phyloP scores from a whole-genome alignment of 164 flowering plant species.

The Echeveria elegans region DNA sequence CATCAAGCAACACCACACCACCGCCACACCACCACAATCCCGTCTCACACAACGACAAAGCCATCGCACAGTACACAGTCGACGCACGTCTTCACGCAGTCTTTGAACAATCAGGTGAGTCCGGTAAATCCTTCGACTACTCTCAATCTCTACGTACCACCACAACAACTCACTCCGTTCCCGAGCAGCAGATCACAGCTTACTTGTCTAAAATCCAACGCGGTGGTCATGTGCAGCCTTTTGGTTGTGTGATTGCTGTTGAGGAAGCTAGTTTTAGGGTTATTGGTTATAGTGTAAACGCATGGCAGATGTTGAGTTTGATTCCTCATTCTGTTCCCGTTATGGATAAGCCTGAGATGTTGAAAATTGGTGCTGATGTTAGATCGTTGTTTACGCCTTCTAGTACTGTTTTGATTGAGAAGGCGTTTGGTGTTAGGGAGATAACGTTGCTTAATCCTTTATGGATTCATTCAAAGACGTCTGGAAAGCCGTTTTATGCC shows the following conservation, averaged over 20 bases:
- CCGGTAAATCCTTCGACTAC: constrained; percentile 83
- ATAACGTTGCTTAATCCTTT: constrained; percentile 24
- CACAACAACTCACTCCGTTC: not conserved
- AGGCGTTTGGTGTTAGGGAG: constrained; percentile 16
- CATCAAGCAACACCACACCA: no score
- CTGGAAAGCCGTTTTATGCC: constrained; percentile 25
- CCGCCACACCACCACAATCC: not conserved
- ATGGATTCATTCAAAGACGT: constrained; percentile 14
- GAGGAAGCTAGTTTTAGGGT: constrained; percentile 4
- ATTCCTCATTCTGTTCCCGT: not conserved
- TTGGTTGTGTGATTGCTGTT: constrained; percentile 10
- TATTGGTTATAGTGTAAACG: constrained; percentile 3
- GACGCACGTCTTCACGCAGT: constrained; percentile 89
- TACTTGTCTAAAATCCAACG: constrained; percentile 11
- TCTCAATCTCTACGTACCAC: not conserved
- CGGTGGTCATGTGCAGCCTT: constrained; percentile 9
- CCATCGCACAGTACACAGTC: constrained; percentile 74
- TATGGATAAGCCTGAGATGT: constrained; percentile 3
- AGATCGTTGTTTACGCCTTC: constrained; percentile 19
- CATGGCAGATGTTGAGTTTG: not conserved
- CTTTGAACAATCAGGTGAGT: constrained; percentile 76
- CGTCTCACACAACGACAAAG: constrained; percentile 32
- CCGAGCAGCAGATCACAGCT: constrained; percentile 4
- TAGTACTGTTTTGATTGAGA: constrained; percentile 17
- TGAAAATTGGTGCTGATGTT: constrained; percentile 16